Evolutionary conservation across 1,139 yeast genomes (phyloP), one percentile per base, ranked within the genome.

Genomic region (Lodderomyces oxycetoniae): DNA sequence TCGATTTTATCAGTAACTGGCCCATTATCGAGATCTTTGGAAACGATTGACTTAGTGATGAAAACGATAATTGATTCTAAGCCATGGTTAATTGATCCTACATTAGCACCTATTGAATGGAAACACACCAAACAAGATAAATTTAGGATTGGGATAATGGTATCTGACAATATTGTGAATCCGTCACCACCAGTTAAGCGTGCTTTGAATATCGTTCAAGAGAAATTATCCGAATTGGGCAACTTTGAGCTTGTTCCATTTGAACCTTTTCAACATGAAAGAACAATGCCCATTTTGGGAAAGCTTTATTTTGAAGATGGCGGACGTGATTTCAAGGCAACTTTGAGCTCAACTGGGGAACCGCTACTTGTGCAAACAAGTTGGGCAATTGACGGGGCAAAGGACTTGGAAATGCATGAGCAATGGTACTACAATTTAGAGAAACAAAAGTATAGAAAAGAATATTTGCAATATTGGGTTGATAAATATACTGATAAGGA

Each of bases 1-100:
- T 50, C 63, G 4, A 61, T 63, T 5, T 55, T 62, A 20, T 69
- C 68, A n/a, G 71, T 65, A 26, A 59, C 64, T n/a, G 74, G 74
- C 2, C 74, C 74, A 8, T 54, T 68, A 55, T 55, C 73, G 2
- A 50, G 59, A 34, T 49, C 56, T 1, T 45, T 57, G 14, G 57
- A 46, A 13, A 50, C 48, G 24, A 41, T 57, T 17, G 59, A 55
- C 19, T 44, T 55, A 30, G 45, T 50, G 24, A 55, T 57, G 59
- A 54, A 55, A 29, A 42, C 50, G 2, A 46, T 53, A 24, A 47
- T 56, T 26, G 53, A 49, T 31, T 43, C 52, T 14, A 45, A 53
- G 32, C 57, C 59, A 6, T 50, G 57, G 56, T 25, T 37, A 11
- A 14, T 38, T 17, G 59, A 54, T 30, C 53, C 53, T 5, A 28